Evolutionary conservation across 2,329 filamentous ascomycete genomes (phyloP), one percentile per base, ranked within the genome.

Genomic region (Pseudogymnoascus sp.): DNA sequence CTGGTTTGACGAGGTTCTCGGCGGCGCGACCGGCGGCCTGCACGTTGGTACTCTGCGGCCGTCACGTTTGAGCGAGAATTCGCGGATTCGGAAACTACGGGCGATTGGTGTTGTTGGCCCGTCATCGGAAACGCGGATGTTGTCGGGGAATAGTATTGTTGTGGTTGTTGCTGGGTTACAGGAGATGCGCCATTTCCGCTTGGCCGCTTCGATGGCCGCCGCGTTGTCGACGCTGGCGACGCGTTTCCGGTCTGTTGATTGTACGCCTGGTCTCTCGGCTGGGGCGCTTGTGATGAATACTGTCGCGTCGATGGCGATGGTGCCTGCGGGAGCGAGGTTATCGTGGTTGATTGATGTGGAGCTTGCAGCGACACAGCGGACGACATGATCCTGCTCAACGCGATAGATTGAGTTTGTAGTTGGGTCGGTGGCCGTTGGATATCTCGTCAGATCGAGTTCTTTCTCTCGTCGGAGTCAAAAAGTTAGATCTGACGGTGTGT

Each of bases 1-100:
- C 67, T 86, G 84, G 67, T 86, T 88, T 45, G 91, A 95, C 12
- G 92, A 96, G 6, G 90, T 93, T 71, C 92, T 85, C 37, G 90
- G 90, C 58, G 90, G 92, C 62, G 89, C 87, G 69, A 90, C 82
- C 23, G 90, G 88, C 61, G 89, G 85, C 78, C 82, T 85, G 75
- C 83, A 76, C 77, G 83, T 77, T 80, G 78, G 70, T 81, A 79
- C 70, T 82, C 81, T 65, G 80, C 77, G 38, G 18, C 18, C 25
- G 49, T 33, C 16, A 55, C 49, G 16, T 55, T 55, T 33, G 49
- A 12, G 25, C 49, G 49, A 33, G 49, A 55, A 21, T 55, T 55
- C n/a, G 49, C 28, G 25, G 28, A 12, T 14, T 55, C 49, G 49
- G 49, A 31, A 18, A 33, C 28, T 33, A 55, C 49, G 49, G 49